A percentile compares a stretch with the other conserved stretches of the same genome.
These are phyloP conservation scores for Gossypium aridum DNA, from an alignment of 441 rosid genomes.

Conservation along the genomic window DNA sequence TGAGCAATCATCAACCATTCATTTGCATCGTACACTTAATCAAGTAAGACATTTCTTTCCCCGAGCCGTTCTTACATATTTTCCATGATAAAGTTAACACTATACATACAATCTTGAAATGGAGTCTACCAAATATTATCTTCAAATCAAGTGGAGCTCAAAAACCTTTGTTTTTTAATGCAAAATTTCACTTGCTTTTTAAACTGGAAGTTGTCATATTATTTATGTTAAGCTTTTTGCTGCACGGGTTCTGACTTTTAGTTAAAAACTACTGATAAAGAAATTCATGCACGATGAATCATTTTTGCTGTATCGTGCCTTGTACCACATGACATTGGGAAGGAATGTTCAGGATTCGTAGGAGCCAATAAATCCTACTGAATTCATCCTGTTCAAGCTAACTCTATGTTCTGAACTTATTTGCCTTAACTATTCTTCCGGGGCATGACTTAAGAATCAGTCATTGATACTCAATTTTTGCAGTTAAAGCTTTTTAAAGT, in stretches of 20 bases:
- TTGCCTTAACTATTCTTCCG: neutral
- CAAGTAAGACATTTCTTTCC: slow-evolving; percentile 38
- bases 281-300: neutral
- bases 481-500: neutral
- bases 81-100: neutral
- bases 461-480: neutral
- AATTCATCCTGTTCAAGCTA: slow-evolving; percentile 5
- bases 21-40: slow-evolving; percentile 71
- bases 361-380: neutral
- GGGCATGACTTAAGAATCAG: neutral
- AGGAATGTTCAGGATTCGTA: neutral
- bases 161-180: neutral
- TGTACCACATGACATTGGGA: neutral
- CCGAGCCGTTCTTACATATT: neutral
- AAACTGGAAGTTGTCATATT: neutral
- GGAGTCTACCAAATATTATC: neutral
- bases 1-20: slow-evolving; percentile 86
- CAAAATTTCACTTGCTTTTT: neutral
- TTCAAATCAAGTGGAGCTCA: neutral
- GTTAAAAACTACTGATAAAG: neutral
- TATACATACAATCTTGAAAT: neutral
- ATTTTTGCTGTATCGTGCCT: neutral
- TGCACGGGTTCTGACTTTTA: neutral
- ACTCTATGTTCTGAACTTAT: neutral
- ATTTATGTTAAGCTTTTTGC: neutral